Percentiles rank a stretch among this genome's conserved stretches.
Evolutionary conservation across 192 early-diverging fungal genomes (phyloP).

Genomic region (Coemansia sp.): DNA sequence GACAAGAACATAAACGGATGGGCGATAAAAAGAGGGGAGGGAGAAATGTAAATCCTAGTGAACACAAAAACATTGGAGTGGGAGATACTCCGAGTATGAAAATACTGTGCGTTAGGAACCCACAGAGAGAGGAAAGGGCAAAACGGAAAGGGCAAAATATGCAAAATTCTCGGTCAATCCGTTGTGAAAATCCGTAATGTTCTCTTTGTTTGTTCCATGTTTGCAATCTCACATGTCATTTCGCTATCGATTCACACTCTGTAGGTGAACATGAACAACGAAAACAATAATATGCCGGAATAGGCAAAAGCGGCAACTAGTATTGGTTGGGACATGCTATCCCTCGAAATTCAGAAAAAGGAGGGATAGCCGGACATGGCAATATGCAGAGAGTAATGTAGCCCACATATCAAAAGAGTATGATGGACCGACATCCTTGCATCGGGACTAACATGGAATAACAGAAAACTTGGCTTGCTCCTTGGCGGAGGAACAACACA

Average conservation of each 20-base stretch:
- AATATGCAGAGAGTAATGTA: slow-evolving; percentile 1
- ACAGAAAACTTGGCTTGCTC: neutral
- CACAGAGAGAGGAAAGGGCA: no score
- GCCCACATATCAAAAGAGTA: neutral
- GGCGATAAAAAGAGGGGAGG: neutral
- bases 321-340: no score
- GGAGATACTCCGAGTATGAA: slow-evolving; percentile 5
- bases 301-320: no score
- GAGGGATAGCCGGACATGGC: neutral
- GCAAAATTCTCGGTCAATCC: slow-evolving; percentile 5
- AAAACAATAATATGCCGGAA: no score
- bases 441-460: neutral
- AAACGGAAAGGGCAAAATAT: neutral
- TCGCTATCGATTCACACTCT: no score
- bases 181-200: neutral
- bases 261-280: neutral
- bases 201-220: neutral
- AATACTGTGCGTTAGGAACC: neutral
- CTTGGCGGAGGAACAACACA: no score
- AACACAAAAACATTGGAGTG: neutral
- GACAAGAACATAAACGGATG: neutral
- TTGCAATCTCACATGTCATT: no score
- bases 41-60: neutral
- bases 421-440: slow-evolving; percentile 4
- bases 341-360: neutral